Percentiles rank a stretch among this genome's conserved stretches.
phyloP scores from a whole-genome alignment of 306 rosid genomes.

The Arachis hypogaea region DNA sequence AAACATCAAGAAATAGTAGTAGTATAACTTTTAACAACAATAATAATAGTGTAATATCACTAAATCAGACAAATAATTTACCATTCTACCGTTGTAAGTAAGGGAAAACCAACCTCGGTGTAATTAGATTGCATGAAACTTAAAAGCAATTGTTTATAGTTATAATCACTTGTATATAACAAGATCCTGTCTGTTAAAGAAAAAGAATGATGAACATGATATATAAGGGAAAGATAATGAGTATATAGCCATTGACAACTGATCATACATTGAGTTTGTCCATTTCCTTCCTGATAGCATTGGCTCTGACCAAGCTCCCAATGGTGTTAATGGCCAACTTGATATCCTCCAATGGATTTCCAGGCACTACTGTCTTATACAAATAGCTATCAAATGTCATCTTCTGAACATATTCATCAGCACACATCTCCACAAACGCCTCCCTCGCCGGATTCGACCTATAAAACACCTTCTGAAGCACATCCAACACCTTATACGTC shows the following conservation, averaged over 20 bases:
- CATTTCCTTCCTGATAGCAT: constrained; percentile 88
- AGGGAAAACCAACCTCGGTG: too few relatives aligned
- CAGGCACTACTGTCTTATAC: constrained; percentile 92
- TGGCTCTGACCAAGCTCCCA: constrained; percentile 96
- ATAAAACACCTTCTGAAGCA: constrained; percentile 97
- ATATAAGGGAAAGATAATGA: constrained; percentile 10
- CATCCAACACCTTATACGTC: constrained; percentile 92
- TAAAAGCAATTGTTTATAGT: background rate
- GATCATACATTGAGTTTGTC: constrained; percentile 71
- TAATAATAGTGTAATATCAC: too few relatives aligned
- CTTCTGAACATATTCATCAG: constrained; percentile 95
- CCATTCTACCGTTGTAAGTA: too few relatives aligned
- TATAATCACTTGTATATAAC: constrained; percentile 13
- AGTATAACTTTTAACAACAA: too few relatives aligned
- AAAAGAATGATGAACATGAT: constrained; percentile 25
- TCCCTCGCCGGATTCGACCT: constrained; percentile 97
- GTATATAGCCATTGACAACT: background rate
- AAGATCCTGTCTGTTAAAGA: constrained; percentile 9
- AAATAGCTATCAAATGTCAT: constrained; percentile 96
- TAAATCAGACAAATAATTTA: too few relatives aligned
- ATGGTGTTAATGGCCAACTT: constrained; percentile 94
- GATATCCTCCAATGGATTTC: constrained; percentile 85
- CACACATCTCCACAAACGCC: constrained; percentile 99
- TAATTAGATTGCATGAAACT: too few relatives aligned
- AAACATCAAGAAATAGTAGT: too few relatives aligned